phyloP scores from a whole-genome alignment of 768 basidiomycete genomes.

The Boletus reticuloceps region DNA sequence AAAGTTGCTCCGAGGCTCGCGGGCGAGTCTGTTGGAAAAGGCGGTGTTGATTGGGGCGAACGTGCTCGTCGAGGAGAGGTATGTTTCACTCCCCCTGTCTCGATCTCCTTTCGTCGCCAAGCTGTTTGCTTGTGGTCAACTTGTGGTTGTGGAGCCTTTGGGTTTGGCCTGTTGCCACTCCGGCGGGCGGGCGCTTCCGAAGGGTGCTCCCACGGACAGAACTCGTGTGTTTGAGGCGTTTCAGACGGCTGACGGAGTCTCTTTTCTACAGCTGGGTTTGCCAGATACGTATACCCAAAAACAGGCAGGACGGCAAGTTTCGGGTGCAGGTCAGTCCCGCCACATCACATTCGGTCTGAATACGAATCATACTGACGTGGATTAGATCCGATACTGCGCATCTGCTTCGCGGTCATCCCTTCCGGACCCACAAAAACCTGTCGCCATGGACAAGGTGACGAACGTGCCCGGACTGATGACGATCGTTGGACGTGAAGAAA shows the following conservation, averaged over 20 bases:
- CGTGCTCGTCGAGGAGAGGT: slow-evolving; percentile 70
- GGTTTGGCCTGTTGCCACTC: neutral
- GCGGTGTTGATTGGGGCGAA: slow-evolving; percentile 52
- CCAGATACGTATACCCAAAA: slow-evolving; percentile 54
- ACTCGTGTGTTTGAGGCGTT: neutral
- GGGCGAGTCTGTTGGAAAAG: slow-evolving; percentile 48
- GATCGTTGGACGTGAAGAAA: slow-evolving; percentile 46
- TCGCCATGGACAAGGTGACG: slow-evolving; percentile 57
- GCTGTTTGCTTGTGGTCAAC: neutral
- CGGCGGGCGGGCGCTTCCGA: neutral
- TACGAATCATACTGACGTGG: neutral
- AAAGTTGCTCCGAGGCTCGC: slow-evolving; percentile 55
- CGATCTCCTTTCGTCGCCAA: neutral
- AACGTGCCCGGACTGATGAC: slow-evolving; percentile 77
- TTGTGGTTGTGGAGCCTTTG: neutral
- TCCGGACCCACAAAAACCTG: slow-evolving; percentile 59
- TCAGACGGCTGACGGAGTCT: slow-evolving; percentile 1
- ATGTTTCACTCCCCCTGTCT: slow-evolving; percentile 30
- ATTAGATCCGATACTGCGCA: slow-evolving; percentile 62
- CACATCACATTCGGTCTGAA: neutral
- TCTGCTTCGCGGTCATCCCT: slow-evolving; percentile 50
- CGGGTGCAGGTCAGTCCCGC: slow-evolving; percentile 53
- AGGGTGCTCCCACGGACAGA: neutral
- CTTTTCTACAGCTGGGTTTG: slow-evolving; percentile 55
- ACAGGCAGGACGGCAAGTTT: slow-evolving; percentile 47